phyloP scores from a whole-genome alignment of 2,329 filamentous ascomycete species.

The Beauveria sp. region DNA sequence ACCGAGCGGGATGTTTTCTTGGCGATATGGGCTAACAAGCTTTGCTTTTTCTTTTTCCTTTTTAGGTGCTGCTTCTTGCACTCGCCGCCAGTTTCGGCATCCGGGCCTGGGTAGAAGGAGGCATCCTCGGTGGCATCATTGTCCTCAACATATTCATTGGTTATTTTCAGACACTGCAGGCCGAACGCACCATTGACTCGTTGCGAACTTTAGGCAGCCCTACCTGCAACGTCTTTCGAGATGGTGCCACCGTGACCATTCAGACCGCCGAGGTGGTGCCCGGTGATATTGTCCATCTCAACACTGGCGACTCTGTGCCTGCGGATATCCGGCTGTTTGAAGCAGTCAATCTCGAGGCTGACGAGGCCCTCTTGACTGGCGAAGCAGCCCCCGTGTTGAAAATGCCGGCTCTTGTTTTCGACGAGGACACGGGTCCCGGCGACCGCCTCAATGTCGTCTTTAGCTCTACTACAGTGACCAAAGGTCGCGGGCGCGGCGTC shows the following conservation, averaged over 20 bases:
- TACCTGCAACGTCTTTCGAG: slow-evolving; percentile 30
- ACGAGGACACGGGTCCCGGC: slow-evolving; percentile 30
- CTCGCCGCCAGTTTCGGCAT: slow-evolving; percentile 47
- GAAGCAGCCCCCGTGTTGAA: slow-evolving; percentile 51
- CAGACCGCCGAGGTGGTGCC: slow-evolving; percentile 37
- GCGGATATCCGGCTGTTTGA: slow-evolving; percentile 47
- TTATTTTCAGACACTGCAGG: slow-evolving; percentile 34
- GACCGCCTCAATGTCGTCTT: slow-evolving; percentile 52
- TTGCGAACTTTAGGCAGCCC: slow-evolving; percentile 28
- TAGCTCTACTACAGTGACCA: slow-evolving; percentile 47
- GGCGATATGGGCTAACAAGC: neutral
- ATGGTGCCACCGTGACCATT: slow-evolving; percentile 25
- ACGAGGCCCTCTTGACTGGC: slow-evolving; percentile 54
- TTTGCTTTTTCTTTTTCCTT: too few species aligned
- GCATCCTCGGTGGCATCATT: slow-evolving; percentile 43
- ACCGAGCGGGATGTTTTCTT: neutral
- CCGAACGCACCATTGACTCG: slow-evolving; percentile 35
- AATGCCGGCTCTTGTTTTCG: slow-evolving; percentile 33
- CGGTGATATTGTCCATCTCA: slow-evolving; percentile 45
- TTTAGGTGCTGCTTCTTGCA: slow-evolving; percentile 45
- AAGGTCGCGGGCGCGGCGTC: slow-evolving; percentile 50
- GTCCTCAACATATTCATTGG: slow-evolving; percentile 44
- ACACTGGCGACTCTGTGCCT: slow-evolving; percentile 47
- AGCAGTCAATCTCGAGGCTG: slow-evolving; percentile 55
- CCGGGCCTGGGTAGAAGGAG: slow-evolving; percentile 44